Conservation (phyloP, 2,329 filamentous ascomycete genomes). For the Thermomyces lanuginosus region DNA sequence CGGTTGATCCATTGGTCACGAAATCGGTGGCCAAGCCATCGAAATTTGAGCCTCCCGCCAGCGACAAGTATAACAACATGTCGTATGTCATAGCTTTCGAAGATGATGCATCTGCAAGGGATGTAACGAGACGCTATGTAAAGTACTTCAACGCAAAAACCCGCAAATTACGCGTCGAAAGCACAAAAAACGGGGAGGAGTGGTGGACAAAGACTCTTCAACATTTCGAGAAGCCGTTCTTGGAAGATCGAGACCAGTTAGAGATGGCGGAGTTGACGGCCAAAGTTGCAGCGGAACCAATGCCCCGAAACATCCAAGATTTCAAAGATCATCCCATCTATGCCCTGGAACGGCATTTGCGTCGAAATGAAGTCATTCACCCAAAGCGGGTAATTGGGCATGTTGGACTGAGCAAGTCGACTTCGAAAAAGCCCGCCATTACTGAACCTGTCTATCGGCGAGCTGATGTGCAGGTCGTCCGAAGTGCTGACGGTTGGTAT, state of each 20-base stretch:
- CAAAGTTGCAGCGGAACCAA: slow-evolving; percentile 57
- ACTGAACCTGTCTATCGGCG: slow-evolving; percentile 72
- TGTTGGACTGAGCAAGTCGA: slow-evolving; percentile 39
- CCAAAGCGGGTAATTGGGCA: slow-evolving; percentile 61
- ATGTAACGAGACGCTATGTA: slow-evolving; percentile 75
- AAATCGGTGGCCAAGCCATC: slow-evolving; percentile 58
- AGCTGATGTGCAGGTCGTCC: slow-evolving; percentile 59
- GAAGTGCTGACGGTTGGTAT: slow-evolving; percentile 80
- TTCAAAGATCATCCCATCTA: slow-evolving; percentile 76
- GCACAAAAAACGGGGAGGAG: slow-evolving; percentile 35
- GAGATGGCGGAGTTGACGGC: slow-evolving; percentile 63
- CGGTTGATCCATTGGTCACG: slow-evolving; percentile 72
- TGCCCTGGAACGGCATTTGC: slow-evolving; percentile 71
- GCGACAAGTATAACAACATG: slow-evolving; percentile 59
- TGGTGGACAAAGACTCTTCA: slow-evolving; percentile 39
- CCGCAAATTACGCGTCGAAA: slow-evolving; percentile 61
- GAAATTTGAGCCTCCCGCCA: slow-evolving; percentile 66
- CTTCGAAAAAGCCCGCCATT: slow-evolving; percentile 29
- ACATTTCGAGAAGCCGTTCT: slow-evolving; percentile 26
- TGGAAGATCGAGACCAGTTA: slow-evolving; percentile 58
- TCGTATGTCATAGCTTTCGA: slow-evolving; percentile 77
- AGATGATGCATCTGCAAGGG: slow-evolving; percentile 57
- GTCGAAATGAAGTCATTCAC: slow-evolving; percentile 64
- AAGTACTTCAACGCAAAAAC: slow-evolving; percentile 88
- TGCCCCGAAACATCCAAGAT: slow-evolving; percentile 72